Conservation (phyloP, 176 grass and related monocot genomes). For the Lolium perenne region DNA sequence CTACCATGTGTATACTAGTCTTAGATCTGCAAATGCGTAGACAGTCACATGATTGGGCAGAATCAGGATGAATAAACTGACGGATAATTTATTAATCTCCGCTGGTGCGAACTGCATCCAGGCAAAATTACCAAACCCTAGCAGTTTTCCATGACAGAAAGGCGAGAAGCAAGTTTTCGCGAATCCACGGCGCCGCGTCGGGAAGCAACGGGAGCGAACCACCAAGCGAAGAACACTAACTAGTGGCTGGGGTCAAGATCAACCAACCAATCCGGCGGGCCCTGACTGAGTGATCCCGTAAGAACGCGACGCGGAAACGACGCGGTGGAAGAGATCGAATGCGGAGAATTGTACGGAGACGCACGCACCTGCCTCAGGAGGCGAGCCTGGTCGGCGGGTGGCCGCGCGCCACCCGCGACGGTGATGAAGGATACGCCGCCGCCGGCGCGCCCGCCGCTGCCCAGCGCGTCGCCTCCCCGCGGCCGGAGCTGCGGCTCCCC, state of each 20-base stretch:
- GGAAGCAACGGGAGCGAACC: not conserved
- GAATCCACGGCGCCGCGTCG: not conserved
- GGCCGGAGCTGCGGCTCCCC: constrained; percentile 52
- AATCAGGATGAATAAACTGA: not conserved
- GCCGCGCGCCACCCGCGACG: constrained; percentile 64
- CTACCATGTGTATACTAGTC: not conserved
- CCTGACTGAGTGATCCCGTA: too few relatives aligned
- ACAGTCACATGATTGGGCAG: not conserved
- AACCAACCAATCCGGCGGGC: too few relatives aligned
- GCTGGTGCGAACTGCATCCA: too few relatives aligned
- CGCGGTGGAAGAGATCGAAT: not conserved
- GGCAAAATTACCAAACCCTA: not conserved
- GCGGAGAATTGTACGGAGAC: not conserved
- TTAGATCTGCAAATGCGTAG: constrained; percentile 1
- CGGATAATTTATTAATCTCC: not conserved
- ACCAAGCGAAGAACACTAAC: too few relatives aligned
- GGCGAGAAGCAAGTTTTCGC: not conserved
- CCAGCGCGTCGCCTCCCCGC: constrained; percentile 18
- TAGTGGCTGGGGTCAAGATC: too few relatives aligned
- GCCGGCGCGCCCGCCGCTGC: not conserved
- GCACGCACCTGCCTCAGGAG: constrained; percentile 62
- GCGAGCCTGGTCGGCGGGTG: constrained; percentile 45
- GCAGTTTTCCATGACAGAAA: not conserved
- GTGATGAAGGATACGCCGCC: constrained; percentile 67
- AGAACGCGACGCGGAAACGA: not conserved